Percentiles rank a stretch among this genome's conserved stretches.
Evolutionary conservation across 805 yeast species (phyloP).

Genomic region (Grigorovia transvaalensis): DNA sequence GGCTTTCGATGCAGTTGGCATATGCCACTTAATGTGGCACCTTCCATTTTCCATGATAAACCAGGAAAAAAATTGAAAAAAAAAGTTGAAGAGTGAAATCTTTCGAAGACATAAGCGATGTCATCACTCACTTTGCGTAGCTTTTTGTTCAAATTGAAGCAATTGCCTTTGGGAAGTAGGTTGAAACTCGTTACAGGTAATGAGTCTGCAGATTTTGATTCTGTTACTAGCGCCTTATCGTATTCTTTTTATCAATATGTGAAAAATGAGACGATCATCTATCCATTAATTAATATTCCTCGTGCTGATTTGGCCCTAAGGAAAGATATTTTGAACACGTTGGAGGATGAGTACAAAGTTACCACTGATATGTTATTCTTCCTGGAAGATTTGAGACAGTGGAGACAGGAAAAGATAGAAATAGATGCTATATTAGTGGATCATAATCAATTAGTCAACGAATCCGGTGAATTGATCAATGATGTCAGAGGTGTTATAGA

Average conservation of each 20-base stretch:
- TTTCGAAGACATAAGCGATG: neutral
- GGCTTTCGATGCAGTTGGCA: conserved; percentile 72
- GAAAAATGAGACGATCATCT: conserved; percentile 25
- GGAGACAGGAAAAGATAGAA: conserved; percentile 10
- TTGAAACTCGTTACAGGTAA: conserved; percentile 43
- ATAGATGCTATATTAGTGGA: conserved; percentile 61
- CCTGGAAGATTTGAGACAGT: conserved; percentile 49
- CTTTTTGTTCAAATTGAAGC: conserved; percentile 3
- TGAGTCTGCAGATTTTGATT: conserved; percentile 84
- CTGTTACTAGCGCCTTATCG: conserved; percentile 65
- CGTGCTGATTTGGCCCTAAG: conserved; percentile 55
- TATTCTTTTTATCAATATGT: conserved; percentile 46
- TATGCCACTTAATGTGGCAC: conserved; percentile 26
- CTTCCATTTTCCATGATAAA: neutral
- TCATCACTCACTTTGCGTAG: conserved; percentile 2
- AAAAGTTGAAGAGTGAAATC: neutral
- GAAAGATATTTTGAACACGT: conserved; percentile 54
- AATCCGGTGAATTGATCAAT: conserved; percentile 22
- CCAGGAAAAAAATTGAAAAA: neutral
- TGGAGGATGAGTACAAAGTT: conserved; percentile 32
- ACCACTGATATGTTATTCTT: conserved; percentile 44
- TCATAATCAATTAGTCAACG: conserved; percentile 62
- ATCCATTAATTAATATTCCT: conserved; percentile 75
- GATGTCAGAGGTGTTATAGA: conserved; percentile 59
- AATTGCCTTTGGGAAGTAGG: neutral